These are phyloP conservation scores for Nicotiana tabacum DNA, from an alignment of 257 asterid species.

Conservation along the genomic window DNA sequence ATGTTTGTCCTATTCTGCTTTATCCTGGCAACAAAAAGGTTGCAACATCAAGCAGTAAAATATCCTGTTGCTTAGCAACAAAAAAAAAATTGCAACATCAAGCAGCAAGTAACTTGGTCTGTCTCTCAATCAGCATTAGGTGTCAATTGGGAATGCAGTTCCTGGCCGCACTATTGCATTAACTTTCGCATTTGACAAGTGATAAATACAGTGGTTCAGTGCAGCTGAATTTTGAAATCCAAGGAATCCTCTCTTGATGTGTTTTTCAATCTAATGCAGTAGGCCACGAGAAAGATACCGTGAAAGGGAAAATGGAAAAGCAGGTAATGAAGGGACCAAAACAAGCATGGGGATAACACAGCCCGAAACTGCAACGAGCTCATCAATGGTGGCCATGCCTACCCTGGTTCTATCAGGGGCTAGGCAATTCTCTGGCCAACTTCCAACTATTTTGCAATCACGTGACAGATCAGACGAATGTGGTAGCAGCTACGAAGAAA, in stretches of 20 bases:
- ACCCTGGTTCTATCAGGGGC: slow-evolving; percentile 47
- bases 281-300: slow-evolving; percentile 78
- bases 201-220: neutral
- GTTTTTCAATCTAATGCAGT: slow-evolving; percentile 18
- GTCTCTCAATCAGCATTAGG: neutral
- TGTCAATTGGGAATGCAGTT: neutral
- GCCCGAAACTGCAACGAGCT: slow-evolving; percentile 31
- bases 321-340: slow-evolving; percentile 55
- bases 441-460: slow-evolving; percentile 67
- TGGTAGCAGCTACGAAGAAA: slow-evolving; percentile 81
- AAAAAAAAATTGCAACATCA: neutral
- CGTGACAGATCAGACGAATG: slow-evolving; percentile 81
- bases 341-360: slow-evolving; percentile 36
- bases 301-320: slow-evolving; percentile 74
- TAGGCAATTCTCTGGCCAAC: slow-evolving; percentile 64
- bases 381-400: slow-evolving; percentile 29
- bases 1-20: neutral
- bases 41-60: neutral
- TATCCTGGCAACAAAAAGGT: neutral
- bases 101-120: neutral
- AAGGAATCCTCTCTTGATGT: slow-evolving; percentile 2
- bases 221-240: neutral
- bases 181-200: neutral
- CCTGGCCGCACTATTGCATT: neutral
- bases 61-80: neutral